Conservation (phyloP, 2,329 filamentous ascomycete genomes). For the Fusarium beomiforme region DNA sequence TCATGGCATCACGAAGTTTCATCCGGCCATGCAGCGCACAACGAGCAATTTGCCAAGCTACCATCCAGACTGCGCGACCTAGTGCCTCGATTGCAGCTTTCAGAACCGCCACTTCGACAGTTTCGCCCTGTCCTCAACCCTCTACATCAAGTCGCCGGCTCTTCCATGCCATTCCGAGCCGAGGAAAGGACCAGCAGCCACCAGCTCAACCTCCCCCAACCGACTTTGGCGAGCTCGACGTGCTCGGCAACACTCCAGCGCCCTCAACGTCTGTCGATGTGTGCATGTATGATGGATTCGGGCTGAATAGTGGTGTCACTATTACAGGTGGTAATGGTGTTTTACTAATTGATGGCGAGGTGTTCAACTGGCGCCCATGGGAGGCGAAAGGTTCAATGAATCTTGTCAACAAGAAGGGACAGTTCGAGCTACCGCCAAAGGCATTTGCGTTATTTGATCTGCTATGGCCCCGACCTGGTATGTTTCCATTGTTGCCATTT, state of each 20-base stretch:
- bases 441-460: constrained; percentile 80
- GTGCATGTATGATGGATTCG: constrained; percentile 85
- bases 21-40: constrained; percentile 29
- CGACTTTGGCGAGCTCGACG: constrained; percentile 80
- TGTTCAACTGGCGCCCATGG: constrained; percentile 91
- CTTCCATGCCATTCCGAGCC: constrained; percentile 36
- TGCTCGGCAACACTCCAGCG: constrained; percentile 77
- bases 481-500: constrained; percentile 43
- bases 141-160: constrained; percentile 3
- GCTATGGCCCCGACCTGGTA: constrained; percentile 90
- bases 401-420: constrained; percentile 79
- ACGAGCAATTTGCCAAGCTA: constrained; percentile 33
- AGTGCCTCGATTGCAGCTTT: constrained; percentile 24
- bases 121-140: background rate
- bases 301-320: constrained; percentile 81
- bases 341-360: constrained; percentile 85
- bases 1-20: constrained; percentile 39
- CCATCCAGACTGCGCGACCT: constrained; percentile 24
- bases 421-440: constrained; percentile 78
- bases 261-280: constrained; percentile 87
- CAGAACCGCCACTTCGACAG: constrained; percentile 3
- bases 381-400: constrained; percentile 55
- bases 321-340: constrained; percentile 76
- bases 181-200: constrained; percentile 31
- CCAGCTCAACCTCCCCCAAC: constrained; percentile 53